These are phyloP conservation scores for Galerina sulciceps DNA, from an alignment of 768 basidiomycete genomes.

Conservation along the genomic window DNA sequence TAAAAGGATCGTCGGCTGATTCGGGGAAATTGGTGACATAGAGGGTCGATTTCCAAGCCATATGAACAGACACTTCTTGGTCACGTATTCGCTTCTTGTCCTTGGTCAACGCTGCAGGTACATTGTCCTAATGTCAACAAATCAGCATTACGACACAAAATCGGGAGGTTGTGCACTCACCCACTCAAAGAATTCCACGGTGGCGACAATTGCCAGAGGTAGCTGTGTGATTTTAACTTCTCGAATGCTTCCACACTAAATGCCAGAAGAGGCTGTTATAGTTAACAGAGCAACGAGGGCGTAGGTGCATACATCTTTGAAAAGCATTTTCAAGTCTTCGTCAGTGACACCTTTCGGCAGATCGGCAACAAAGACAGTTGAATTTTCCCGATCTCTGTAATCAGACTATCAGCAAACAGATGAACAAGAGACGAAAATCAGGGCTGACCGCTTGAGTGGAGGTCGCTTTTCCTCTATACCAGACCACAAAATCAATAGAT, in stretches of 20 bases:
- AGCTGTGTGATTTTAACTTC: conserved; percentile 81
- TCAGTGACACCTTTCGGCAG: conserved; percentile 61
- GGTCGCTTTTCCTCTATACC: conserved; percentile 47
- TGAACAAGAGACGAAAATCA: conserved; percentile 6
- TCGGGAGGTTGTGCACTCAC: conserved; percentile 35
- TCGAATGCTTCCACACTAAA: conserved; percentile 84
- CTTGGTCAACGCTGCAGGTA: conserved; percentile 89
- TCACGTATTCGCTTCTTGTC: conserved; percentile 88
- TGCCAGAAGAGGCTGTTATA: not conserved
- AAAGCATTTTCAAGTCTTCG: conserved; percentile 70
- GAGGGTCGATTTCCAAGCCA: conserved; percentile 93
- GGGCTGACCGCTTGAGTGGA: conserved; percentile 63
- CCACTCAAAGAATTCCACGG: conserved; percentile 83
- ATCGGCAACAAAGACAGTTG: conserved; percentile 86
- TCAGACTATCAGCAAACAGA: not conserved
- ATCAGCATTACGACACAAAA: not conserved
- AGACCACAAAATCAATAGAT: not conserved
- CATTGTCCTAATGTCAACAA: conserved; percentile 56
- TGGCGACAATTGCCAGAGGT: conserved; percentile 67
- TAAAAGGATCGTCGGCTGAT: conserved; percentile 72
- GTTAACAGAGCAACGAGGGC: not conserved
- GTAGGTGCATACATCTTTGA: conserved; percentile 75
- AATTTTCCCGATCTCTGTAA: conserved; percentile 90
- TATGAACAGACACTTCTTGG: conserved; percentile 80
- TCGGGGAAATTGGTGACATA: conserved; percentile 98